Base-by-base conservation (phyloP, 2,329 filamentous ascomycete species). In the Aureobasidium subglaciale region DNA sequence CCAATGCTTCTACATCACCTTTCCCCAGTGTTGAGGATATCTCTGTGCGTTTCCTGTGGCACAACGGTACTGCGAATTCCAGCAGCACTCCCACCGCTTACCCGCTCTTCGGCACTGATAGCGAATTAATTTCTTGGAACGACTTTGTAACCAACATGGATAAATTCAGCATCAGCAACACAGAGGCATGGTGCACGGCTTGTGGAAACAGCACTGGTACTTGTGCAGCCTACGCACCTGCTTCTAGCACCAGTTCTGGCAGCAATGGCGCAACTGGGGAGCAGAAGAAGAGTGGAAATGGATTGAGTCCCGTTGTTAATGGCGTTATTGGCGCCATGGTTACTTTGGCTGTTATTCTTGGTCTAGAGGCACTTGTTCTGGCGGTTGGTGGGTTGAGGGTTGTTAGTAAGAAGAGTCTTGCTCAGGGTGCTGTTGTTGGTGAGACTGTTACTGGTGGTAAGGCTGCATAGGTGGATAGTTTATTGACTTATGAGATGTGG, bases 281-380 rank as follows among this genome's bases (percentile, higher is more conserved):
- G 8, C 59, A 63, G 24, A 57, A 57, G 22, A 63, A 61, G 15
- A 59, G 58, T 13, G 63, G 65, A 5, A 69, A 68, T 54, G 78
- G 80, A 8, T 75, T 95, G 25, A 86, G 85, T 49, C 81, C 77
- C 34, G 78, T 82, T 5, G 83, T 91, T n/a, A 89, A 88, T 0
- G 89, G 90, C 50, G 88, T 92, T 5, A 90, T 95, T 64, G 84
- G 84, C 32, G 84, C 84, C 0, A 80, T 86, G 76, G 83, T 87
- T 16, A 86, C 84, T 1, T 67, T 87, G 35, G 83, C 75, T 22
- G 81, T 86, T 10, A 73, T 86, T n/a, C 62, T 86, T 40, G 81
- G 79, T 0, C 54, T 82, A 10, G 78, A 80, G 60, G 76, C 72
- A 1, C 61, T 83, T 18, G 68, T 80, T 50, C 64, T 85, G 68